Evolutionary conservation across 805 yeast genomes (phyloP), one percentile per base, ranked within the genome.

Genomic region (Candida sonorensis): DNA sequence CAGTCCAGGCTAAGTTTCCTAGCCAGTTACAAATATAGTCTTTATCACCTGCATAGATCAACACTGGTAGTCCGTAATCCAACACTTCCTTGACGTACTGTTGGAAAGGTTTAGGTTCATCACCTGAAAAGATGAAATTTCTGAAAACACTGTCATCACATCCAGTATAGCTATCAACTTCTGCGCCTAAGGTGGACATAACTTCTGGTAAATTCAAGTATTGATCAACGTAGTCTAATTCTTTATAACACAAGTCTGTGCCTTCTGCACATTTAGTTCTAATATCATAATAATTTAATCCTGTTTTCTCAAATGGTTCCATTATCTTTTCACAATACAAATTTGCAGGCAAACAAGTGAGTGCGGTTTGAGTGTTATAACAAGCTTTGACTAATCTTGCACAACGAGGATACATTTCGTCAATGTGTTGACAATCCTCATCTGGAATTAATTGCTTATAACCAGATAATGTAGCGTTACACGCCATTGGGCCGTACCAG

Each of bases 1-100:
- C 68, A 23, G 90, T 67, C 94, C 95, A 84, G 11, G 81, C 92
- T 51, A 77, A 74, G 58, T 87, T 87, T 43, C 97, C 97, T 51
- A 90, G 71, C 96, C 96, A 88, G 66, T 90, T 88, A 65, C 97
- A 88, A 54, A 88, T 88, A 61, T 79, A 88, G 61, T 88, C 97
- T 63, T 86, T 85, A 64, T 88, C 96, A 53, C 97, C 97, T 11
- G 95, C 95, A 50, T 88, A 90, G 41, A 90, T 70, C 55, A 90
- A 69, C 17, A 87, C 88, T 3, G 96, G 96, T 30, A 88, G 50
- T 9, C 69, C 81, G 16, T 69, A 56, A 41, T 86, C 87, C 46
- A 90, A 70, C 40, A 87, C 62, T 28, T 75, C 77, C 16, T 78
- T 66, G 24, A 90, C 85, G 31, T 74, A 76, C 46, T 67, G 72